Evolutionary conservation across 768 basidiomycete genomes (phyloP), one percentile per base, ranked within the genome.

Genomic region (Leucogyrophana mollusca): DNA sequence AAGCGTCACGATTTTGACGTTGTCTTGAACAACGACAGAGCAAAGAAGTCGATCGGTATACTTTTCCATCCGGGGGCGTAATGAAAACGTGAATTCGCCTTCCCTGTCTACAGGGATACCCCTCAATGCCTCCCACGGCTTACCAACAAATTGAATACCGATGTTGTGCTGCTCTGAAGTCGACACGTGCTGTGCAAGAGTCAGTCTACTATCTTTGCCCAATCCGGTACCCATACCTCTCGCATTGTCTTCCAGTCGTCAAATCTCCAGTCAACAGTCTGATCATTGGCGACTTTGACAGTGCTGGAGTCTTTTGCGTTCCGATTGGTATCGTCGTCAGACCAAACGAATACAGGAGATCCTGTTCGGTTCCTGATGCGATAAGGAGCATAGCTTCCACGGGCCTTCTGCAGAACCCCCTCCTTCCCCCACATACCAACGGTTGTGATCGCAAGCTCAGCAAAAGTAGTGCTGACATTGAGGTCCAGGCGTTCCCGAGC

Each of bases 171-270:
- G 87, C 25, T 83, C 83, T 9, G 83, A 78, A 4, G 65, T 67
- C 2, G 70, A 65, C 11, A 69, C 61, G 50, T 73, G 71, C 78
- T 79, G 45, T 46, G 43, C 25, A 24, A 14, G 43, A 35, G 44
- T 52, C 25, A 36, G 36, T 18, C 32, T 32, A 45, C 40, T 5
- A 45, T 10, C 17, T 23, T 21, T n/a, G 7, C 21, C 46, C 21
- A 17, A 38, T 2, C 43, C 1, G 9, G 4, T 18, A 37, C 14
- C 53, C 74, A 50, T 59, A 92, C 94, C 73, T 99, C 96, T 60
- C 96, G 83, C 73, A 90, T 85, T 4, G 85, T 87, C 62, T 86
- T 87, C 87, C 92, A 93, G 58, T 98, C 94, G 60, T 97, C 94
- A 57, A 98, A 97, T 45, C 96, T 77, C 96, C 96, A 98, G 46